phyloP scores from a whole-genome alignment of 257 asterid species.

The Nicotiana obtusifolia region DNA sequence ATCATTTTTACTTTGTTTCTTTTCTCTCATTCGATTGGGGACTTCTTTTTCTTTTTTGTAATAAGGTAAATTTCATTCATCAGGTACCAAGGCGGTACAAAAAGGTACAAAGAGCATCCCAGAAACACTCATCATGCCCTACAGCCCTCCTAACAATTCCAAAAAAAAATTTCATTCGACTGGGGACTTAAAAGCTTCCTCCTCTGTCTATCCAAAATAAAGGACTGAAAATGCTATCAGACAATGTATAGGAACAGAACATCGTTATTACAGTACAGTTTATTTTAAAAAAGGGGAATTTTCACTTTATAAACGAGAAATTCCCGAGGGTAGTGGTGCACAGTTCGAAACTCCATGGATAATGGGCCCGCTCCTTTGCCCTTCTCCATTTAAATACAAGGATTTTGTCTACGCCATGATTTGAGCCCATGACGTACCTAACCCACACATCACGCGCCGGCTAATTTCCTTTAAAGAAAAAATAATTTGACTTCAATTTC shows the following conservation, averaged over 20 bases:
- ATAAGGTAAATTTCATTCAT: too few relatives aligned
- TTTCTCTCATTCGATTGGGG: neutral
- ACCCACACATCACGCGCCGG: neutral
- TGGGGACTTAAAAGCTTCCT: neutral
- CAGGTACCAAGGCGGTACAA: too few relatives aligned
- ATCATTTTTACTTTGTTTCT: neutral
- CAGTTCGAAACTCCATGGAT: neutral
- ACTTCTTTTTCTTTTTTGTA: too few relatives aligned
- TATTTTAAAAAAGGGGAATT: neutral
- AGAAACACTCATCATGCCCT: too few relatives aligned
- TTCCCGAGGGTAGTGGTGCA: neutral
- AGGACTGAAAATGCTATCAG: neutral
- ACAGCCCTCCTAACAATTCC: too few relatives aligned
- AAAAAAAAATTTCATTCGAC: neutral
- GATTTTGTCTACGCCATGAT: neutral
- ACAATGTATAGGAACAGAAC: neutral
- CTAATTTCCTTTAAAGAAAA: too few relatives aligned
- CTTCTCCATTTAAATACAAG: neutral
- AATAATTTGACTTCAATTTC: neutral
- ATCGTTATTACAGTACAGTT: neutral
- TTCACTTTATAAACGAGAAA: neutral
- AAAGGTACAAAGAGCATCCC: too few relatives aligned
- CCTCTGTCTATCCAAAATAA: neutral
- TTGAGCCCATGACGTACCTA: neutral
- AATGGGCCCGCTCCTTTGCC: neutral